These are phyloP conservation scores for Aspergillus pseudotamarii DNA, from an alignment of 2,329 filamentous ascomycete species.

Conservation along the genomic window DNA sequence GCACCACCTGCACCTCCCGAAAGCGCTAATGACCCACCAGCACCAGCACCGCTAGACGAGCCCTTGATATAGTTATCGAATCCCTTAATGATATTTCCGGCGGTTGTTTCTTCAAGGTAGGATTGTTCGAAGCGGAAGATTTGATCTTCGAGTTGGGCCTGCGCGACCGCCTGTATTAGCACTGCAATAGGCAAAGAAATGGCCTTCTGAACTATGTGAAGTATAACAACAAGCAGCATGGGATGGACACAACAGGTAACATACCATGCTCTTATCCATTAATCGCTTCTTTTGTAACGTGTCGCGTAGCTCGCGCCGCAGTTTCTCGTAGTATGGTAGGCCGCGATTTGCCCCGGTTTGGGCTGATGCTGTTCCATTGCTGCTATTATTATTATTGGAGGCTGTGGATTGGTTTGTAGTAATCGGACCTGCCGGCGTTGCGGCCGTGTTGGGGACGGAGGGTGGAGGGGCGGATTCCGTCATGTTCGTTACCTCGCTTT, in stretches of 20 bases:
- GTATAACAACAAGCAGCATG: background rate
- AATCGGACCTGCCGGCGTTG: slow-evolving; percentile 23
- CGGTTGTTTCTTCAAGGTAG: slow-evolving; percentile 86
- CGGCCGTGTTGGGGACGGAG: slow-evolving; percentile 23
- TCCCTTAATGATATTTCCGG: slow-evolving; percentile 93
- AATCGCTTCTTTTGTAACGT: slow-evolving; percentile 67
- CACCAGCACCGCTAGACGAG: slow-evolving; percentile 56
- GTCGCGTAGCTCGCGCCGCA: slow-evolving; percentile 67
- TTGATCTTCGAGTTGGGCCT: slow-evolving; percentile 71
- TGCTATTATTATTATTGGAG: slow-evolving; percentile 23
- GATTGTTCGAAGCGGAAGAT: slow-evolving; percentile 82
- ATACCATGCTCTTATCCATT: slow-evolving; percentile 63
- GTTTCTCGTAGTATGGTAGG: slow-evolving; percentile 71
- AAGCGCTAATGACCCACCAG: slow-evolving; percentile 36
- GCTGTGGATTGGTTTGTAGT: slow-evolving; percentile 20
- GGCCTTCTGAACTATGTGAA: no score
- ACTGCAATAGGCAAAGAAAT: background rate
- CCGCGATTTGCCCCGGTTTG: slow-evolving; percentile 43
- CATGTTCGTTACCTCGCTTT: slow-evolving; percentile 31
- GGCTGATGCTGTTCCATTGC: slow-evolving; percentile 24
- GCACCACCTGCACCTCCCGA: slow-evolving; percentile 27
- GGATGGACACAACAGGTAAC: slow-evolving; percentile 19
- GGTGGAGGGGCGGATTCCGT: slow-evolving; percentile 44
- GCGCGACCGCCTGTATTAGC: slow-evolving; percentile 13
- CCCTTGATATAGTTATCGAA: slow-evolving; percentile 99